A percentile compares a stretch with the other conserved stretches of the same genome.
Conservation (phyloP, 768 basidiomycete genomes). For the Leccinum longicurvipes region DNA sequence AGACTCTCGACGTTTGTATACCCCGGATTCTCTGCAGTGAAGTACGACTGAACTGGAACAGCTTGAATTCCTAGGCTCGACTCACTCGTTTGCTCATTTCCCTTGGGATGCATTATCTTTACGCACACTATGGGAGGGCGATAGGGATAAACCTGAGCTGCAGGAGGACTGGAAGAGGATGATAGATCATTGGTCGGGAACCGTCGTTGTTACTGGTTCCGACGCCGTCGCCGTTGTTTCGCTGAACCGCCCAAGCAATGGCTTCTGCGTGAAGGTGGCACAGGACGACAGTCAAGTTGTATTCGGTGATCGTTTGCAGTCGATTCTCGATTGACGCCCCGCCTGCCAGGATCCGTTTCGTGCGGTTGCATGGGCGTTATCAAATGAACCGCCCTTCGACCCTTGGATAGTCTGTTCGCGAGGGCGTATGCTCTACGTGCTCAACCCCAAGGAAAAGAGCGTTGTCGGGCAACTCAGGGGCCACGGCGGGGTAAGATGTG, state of each 20-base stretch:
- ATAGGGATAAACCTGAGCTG: conserved; percentile 29
- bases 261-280: conserved; percentile 37
- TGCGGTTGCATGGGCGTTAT: conserved; percentile 59
- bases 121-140: conserved; percentile 38
- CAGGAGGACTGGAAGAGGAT: conserved; percentile 42
- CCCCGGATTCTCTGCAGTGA: conserved; percentile 1
- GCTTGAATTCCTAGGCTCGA: conserved; percentile 34
- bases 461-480: conserved; percentile 55
- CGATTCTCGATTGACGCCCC: conserved; percentile 4
- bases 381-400: conserved; percentile 40
- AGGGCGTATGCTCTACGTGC: conserved; percentile 53
- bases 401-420: conserved; percentile 59
- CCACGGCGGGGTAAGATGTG: conserved; percentile 65
- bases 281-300: conserved; percentile 19
- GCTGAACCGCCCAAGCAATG: conserved; percentile 15
- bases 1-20: conserved; percentile 44
- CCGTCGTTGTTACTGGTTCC: conserved; percentile 47
- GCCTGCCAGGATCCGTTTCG: conserved; percentile 21
- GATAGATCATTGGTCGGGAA: conserved; percentile 47
- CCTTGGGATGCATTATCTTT: conserved; percentile 39
- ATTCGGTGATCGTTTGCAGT: neutral
- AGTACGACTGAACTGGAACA: conserved; percentile 12
- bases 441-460: conserved; percentile 40
- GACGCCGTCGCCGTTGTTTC: conserved; percentile 38
- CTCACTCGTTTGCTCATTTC: conserved; percentile 45